Evolutionary conservation across 495 filamentous ascomycete genomes (phyloP).

Genomic region (Podospora conica): DNA sequence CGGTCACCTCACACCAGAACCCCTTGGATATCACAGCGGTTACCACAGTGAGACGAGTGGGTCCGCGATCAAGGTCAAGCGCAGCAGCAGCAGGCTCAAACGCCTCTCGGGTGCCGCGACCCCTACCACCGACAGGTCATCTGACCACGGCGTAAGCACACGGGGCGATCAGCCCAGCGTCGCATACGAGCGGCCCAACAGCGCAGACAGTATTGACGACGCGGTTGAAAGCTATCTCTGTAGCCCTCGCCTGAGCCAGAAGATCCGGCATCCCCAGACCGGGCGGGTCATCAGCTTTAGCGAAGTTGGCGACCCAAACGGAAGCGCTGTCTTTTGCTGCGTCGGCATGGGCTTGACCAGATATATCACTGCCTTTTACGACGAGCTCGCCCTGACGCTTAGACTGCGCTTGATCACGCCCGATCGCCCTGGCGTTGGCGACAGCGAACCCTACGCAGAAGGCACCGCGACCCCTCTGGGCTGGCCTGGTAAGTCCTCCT

Average conservation of each 20-base stretch:
- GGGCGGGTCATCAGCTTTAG: constrained; percentile 90
- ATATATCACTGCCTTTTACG: constrained; percentile 95
- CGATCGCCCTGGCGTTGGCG: constrained; percentile 90
- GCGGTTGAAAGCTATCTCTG: constrained; percentile 81
- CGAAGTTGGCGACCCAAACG: constrained; percentile 89
- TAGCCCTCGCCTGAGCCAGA: constrained; percentile 78
- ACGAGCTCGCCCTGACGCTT: constrained; percentile 85
- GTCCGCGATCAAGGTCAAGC: constrained; percentile 31
- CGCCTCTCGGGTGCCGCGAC: constrained; percentile 41
- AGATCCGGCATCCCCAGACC: constrained; percentile 74
- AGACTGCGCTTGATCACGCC: constrained; percentile 88
- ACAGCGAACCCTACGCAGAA: constrained; percentile 77
- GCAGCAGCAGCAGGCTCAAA: constrained; percentile 43
- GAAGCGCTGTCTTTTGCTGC: constrained; percentile 91
- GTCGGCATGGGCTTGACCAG: constrained; percentile 97
- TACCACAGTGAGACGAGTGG: constrained; percentile 39
- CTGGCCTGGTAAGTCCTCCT: constrained; percentile 73
- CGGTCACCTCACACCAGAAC: constrained; percentile 38
- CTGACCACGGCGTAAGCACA: constrained; percentile 23
- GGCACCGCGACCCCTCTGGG: constrained; percentile 76
- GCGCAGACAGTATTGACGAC: constrained; percentile 80
- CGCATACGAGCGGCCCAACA: constrained; percentile 58
- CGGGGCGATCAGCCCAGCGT: constrained; percentile 28
- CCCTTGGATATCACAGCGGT: constrained; percentile 29
- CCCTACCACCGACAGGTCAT: constrained; percentile 31